Evolutionary conservation across 148 eudicot genomes (phyloP).

Genomic region (Rhododendron griersonianum): DNA sequence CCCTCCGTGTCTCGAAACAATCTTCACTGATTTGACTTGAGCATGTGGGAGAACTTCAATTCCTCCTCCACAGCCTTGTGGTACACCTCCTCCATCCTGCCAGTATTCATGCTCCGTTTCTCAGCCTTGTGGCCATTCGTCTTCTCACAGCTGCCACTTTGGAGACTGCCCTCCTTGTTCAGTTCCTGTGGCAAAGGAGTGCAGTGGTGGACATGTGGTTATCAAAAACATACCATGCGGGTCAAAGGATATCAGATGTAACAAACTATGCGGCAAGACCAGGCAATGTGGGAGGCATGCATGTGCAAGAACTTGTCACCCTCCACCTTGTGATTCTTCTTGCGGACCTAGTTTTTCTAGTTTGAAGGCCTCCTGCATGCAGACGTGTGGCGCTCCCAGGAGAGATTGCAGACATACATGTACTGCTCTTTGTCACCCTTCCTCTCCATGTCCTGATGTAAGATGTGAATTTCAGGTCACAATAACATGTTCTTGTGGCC

Average conservation of each 20-base stretch:
- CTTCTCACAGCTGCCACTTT: conserved; percentile 93
- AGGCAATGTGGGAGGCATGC: conserved; percentile 91
- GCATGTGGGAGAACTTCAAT: conserved; percentile 89
- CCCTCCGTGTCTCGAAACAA: conserved; percentile 91
- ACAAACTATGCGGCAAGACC: conserved; percentile 76
- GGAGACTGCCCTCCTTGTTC: conserved; percentile 96
- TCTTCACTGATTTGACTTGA: conserved; percentile 80
- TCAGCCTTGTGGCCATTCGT: conserved; percentile 90
- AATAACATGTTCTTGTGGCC: conserved; percentile 85
- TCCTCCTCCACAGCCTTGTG: conserved; percentile 90
- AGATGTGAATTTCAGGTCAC: conserved; percentile 77
- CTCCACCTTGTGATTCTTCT: conserved; percentile 67
- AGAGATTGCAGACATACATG: conserved; percentile 93
- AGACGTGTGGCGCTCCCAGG: conserved; percentile 90
- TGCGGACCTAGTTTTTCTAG: conserved; percentile 27
- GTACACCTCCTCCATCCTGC: conserved; percentile 90
- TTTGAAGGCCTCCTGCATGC: conserved; percentile 65
- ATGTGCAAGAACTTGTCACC: conserved; percentile 84
- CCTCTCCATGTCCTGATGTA: conserved; percentile 64
- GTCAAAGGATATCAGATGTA: conserved; percentile 89
- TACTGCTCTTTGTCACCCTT: conserved; percentile 74
- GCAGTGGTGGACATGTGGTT: conserved; percentile 91
- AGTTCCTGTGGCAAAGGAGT: conserved; percentile 81
- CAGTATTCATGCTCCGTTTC: conserved; percentile 73
- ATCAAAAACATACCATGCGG: conserved; percentile 94